Percentiles rank a stretch among this genome's conserved stretches.
These are phyloP conservation scores for Saposhnikovia divaricata DNA, from an alignment of 129 eudicot genomes.

Conservation along the genomic window DNA sequence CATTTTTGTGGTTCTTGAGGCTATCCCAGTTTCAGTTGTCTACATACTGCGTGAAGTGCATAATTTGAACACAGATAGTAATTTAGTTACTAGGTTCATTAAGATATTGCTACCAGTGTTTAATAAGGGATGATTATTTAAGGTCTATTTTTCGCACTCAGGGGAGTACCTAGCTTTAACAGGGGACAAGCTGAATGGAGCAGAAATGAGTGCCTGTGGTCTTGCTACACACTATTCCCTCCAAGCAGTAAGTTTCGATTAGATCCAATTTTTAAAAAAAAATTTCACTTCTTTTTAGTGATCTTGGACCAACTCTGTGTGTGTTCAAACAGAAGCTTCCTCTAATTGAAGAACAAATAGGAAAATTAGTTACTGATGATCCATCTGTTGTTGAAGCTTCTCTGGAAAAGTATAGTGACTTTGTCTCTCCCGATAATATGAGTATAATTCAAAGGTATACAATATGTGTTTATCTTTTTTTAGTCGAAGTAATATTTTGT, in stretches of 20 bases:
- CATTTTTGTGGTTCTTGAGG: not conserved
- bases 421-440: conserved; percentile 45
- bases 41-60: not conserved
- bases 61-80: not conserved
- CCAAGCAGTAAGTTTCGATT: conserved; percentile 32
- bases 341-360: conserved; percentile 54
- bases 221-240: conserved; percentile 88
- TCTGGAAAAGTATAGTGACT: conserved; percentile 42
- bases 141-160: conserved; percentile 21
- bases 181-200: conserved; percentile 71
- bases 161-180: conserved; percentile 87
- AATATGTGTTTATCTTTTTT: not conserved
- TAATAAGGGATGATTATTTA: not conserved
- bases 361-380: conserved; percentile 60
- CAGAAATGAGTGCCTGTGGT: conserved; percentile 83
- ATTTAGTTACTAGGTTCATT: not conserved
- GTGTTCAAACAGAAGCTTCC: conserved; percentile 55
- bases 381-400: conserved; percentile 65
- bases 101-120: not conserved
- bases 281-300: not conserved
- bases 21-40: not conserved
- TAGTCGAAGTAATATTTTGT: not conserved
- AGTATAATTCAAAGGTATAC: conserved; percentile 59
- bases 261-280: not conserved
- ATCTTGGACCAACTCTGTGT: not conserved